These are phyloP conservation scores for Trichoderma pleuroti DNA, from an alignment of 2,329 filamentous ascomycete genomes.

Conservation along the genomic window DNA sequence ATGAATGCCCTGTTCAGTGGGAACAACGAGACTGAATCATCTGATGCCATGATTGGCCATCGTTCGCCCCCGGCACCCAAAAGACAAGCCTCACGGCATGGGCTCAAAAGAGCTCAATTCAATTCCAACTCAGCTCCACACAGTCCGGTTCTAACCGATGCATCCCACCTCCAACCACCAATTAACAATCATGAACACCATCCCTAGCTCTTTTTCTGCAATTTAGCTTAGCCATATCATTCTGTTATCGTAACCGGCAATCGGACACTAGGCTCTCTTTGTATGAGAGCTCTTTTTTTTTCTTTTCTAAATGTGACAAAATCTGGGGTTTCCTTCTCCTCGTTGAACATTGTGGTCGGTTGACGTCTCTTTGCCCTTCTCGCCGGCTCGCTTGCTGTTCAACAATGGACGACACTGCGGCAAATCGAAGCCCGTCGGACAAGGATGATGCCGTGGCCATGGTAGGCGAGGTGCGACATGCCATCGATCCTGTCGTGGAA, in stretches of 20 bases:
- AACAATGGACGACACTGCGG: not conserved
- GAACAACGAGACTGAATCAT: too few relatives aligned
- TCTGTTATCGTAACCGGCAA: not conserved
- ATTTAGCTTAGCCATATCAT: slow-evolving; percentile 1
- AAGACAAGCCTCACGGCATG: not conserved
- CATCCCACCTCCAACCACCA: not conserved
- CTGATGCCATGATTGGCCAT: not conserved
- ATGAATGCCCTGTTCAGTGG: not conserved
- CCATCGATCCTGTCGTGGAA: slow-evolving; percentile 53
- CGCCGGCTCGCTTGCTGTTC: not conserved
- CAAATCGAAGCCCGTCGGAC: slow-evolving; percentile 3
- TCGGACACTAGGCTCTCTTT: slow-evolving; percentile 2
- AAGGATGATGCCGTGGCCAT: slow-evolving; percentile 45
- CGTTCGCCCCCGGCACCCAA: not conserved
- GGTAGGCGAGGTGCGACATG: slow-evolving; percentile 54
- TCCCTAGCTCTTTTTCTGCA: not conserved
- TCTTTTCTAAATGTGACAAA: not conserved
- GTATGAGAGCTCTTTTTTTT: not conserved
- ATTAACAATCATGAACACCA: not conserved
- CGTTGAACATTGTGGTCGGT: not conserved
- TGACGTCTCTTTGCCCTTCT: not conserved
- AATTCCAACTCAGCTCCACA: not conserved
- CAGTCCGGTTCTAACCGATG: not conserved
- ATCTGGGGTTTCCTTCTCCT: not conserved
- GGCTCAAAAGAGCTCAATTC: not conserved